Percentiles rank a stretch among this genome's conserved stretches.
Evolutionary conservation across 2,329 filamentous ascomycete species (phyloP).

Genomic region (Akanthomyces muscarius): DNA sequence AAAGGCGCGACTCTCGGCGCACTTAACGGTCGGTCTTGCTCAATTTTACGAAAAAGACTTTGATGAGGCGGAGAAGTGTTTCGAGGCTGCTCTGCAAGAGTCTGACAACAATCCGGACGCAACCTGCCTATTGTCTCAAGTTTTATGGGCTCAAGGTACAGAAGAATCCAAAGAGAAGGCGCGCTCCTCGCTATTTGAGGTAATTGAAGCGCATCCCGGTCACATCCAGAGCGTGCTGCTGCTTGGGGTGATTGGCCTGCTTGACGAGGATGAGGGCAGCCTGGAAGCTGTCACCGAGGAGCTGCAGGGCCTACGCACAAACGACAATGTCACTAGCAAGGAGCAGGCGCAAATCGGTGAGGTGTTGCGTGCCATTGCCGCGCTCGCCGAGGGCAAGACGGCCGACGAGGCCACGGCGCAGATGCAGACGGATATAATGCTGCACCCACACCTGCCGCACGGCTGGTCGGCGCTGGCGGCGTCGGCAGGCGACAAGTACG

Average conservation of each 20-base stretch:
- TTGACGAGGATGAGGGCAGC: slow-evolving; percentile 75
- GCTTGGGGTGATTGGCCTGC: slow-evolving; percentile 75
- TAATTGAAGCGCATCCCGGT: slow-evolving; percentile 67
- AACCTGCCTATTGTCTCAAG: slow-evolving; percentile 81
- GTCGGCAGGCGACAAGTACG: slow-evolving; percentile 48
- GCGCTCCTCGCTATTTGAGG: slow-evolving; percentile 72
- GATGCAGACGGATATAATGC: slow-evolving; percentile 72
- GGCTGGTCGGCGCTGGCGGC: slow-evolving; percentile 76
- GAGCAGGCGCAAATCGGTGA: slow-evolving; percentile 69
- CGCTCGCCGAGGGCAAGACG: slow-evolving; percentile 46
- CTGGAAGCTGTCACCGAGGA: slow-evolving; percentile 77
- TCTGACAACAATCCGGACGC: slow-evolving; percentile 75
- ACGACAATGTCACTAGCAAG: slow-evolving; percentile 55
- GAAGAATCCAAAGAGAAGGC: slow-evolving; percentile 71
- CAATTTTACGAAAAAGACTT: slow-evolving; percentile 67
- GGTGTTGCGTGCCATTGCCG: slow-evolving; percentile 70
- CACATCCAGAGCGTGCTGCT: slow-evolving; percentile 79
- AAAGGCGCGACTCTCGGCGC: slow-evolving; percentile 74
- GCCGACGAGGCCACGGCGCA: slow-evolving; percentile 56
- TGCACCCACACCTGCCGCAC: slow-evolving; percentile 72
- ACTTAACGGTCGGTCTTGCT: slow-evolving; percentile 80
- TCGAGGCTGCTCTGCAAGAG: slow-evolving; percentile 75
- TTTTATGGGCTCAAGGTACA: slow-evolving; percentile 86
- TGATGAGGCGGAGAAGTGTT: slow-evolving; percentile 70
- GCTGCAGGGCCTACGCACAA: slow-evolving; percentile 67